These are phyloP conservation scores for Pontederia crassipes DNA, from an alignment of 176 grass and related monocot species.

Conservation along the genomic window DNA sequence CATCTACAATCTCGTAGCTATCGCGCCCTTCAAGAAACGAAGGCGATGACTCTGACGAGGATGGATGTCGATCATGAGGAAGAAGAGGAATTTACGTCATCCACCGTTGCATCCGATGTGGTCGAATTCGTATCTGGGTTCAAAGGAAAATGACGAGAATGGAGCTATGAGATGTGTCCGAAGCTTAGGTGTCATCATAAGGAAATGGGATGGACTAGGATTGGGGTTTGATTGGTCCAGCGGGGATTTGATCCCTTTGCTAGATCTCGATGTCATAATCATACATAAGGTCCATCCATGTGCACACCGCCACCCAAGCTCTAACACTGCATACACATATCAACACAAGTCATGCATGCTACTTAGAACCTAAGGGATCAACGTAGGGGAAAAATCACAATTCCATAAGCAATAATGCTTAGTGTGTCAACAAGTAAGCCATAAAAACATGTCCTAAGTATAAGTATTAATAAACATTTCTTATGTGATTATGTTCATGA, in stretches of 20 bases:
- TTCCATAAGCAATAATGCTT: no score
- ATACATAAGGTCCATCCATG: no score
- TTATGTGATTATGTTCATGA: no score
- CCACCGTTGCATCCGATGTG: not conserved
- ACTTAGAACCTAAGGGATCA: no score
- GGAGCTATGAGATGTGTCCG: not conserved
- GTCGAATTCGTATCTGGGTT: not conserved
- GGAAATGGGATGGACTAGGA: conserved; percentile 11
- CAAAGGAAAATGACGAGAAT: not conserved
- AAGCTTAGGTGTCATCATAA: conserved; percentile 5
- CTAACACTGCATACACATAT: no score
- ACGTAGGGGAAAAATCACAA: no score
- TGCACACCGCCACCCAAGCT: no score
- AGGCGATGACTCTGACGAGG: not conserved
- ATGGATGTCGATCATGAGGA: not conserved
- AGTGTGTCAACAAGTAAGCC: no score
- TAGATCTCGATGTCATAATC: conserved; percentile 15
- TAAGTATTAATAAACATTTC: no score
- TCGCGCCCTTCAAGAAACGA: not conserved
- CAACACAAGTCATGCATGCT: no score
- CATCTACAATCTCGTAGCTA: not conserved
- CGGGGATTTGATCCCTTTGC: conserved; percentile 4
- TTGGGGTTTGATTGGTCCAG: conserved; percentile 5
- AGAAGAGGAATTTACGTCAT: no score
- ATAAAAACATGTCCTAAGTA: no score